Base-by-base conservation (phyloP, 2,329 filamentous ascomycete species). In the Epichloe glyceriae region DNA sequence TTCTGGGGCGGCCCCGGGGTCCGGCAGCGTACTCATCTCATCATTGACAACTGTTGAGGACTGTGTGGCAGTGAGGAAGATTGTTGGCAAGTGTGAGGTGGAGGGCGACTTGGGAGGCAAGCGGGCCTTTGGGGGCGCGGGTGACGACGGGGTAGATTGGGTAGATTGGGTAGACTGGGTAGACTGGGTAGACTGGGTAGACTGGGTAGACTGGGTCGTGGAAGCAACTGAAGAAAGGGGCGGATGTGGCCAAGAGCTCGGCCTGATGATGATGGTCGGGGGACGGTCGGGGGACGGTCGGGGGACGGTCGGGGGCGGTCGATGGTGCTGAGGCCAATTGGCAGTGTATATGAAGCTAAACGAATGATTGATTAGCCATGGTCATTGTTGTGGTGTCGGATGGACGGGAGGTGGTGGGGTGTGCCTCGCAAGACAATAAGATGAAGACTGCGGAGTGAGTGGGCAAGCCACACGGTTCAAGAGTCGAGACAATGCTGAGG, bases 21-120 rank as follows among this genome's bases (percentile, higher is more conserved):
- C 80, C 39, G 83, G 83, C 48, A 87, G 70, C 1, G 84, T 87
- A 63, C 80, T 86, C 69, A 86, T 75, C 59, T 80, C 79, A 60
- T 79, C 74, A 57, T 76, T 74, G 56, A 76, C 70, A 19, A 70
- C 44, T 42, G 64, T 60, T 20, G 63, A 64, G 6, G 69, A 63
- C 35, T 64, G 61, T n/a, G 64, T 63, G 26, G 66, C 60, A 15
- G 67, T 65, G 20, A 64, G 57, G 5, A 69, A 66, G 54, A 72
- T 72, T 30, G 62, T 63, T 8, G 68, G 64, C 5, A 72, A 57
- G 2, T 67, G 60, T 10, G 67, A 66, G 7, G 65, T 58, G 5
- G 65, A 67, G 5, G 66, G 61, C 2, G 69, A 66, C 53, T 69
- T 68, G 39, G 61, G 59, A 4, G 67, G 63, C 17, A 69, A 68